These are phyloP conservation scores for Ophiocordyceps unilateralis DNA, from an alignment of 2,329 filamentous ascomycete species.

Conservation along the genomic window DNA sequence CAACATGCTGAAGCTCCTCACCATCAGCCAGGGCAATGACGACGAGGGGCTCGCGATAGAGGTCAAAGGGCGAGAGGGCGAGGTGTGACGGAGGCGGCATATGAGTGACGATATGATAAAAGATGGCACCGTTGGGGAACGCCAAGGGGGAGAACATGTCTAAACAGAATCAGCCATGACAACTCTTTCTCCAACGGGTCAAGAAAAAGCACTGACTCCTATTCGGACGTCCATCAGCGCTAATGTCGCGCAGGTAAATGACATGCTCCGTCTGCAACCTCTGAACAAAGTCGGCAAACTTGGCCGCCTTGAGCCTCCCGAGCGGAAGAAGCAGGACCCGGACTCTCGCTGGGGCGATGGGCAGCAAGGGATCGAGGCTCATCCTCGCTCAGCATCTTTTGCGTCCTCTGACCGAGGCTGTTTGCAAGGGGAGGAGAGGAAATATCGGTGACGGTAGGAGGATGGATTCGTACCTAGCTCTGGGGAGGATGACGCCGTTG, in stretches of 20 bases:
- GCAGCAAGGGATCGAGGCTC: conserved; percentile 77
- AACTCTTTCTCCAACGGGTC: neutral
- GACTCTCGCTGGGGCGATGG: conserved; percentile 80
- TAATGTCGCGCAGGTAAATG: conserved; percentile 73
- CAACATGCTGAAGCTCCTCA: conserved; percentile 40
- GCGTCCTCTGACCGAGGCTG: neutral
- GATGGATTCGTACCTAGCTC: too few relatives aligned
- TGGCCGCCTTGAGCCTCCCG: conserved; percentile 66
- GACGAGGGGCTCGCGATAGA: conserved; percentile 69
- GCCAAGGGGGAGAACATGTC: conserved; percentile 88
- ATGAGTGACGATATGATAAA: conserved; percentile 76
- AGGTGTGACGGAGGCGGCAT: conserved; percentile 65
- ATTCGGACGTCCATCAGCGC: conserved; percentile 66
- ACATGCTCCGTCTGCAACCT: conserved; percentile 65
- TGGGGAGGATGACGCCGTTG: too few relatives aligned
- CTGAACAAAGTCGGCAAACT: conserved; percentile 64
- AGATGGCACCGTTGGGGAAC: conserved; percentile 69
- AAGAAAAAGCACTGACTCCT: conserved; percentile 45
- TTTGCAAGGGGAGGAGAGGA: too few relatives aligned
- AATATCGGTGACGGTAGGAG: too few relatives aligned
- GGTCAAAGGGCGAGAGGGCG: conserved; percentile 72
- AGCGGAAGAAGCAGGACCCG: conserved; percentile 75
- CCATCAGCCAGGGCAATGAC: conserved; percentile 79
- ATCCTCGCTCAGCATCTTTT: conserved; percentile 33
- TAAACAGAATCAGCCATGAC: conserved; percentile 18